Conservation (phyloP, 805 yeast species). For the Candida insectorum region DNA sequence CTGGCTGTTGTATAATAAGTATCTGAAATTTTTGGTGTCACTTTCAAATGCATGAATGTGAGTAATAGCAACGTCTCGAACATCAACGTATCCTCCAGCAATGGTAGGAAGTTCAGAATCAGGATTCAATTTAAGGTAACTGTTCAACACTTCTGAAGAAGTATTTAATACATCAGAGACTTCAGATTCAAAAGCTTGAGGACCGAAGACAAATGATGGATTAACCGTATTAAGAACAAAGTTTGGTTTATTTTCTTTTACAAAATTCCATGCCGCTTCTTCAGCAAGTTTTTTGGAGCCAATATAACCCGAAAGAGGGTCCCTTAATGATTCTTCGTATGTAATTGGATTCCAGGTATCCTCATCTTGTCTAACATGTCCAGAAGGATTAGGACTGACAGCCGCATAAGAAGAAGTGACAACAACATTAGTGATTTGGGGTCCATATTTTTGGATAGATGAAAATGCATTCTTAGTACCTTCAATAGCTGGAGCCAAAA, state of each 20-base stretch:
- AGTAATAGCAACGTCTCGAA: slow-evolving; percentile 46
- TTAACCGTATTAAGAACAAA: slow-evolving; percentile 47
- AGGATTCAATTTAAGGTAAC: too few species aligned
- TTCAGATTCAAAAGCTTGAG: slow-evolving; percentile 39
- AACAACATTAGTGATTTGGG: slow-evolving; percentile 40
- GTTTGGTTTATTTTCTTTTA: slow-evolving; percentile 22
- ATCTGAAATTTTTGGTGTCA: slow-evolving; percentile 27
- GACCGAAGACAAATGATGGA: slow-evolving; percentile 59
- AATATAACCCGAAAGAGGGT: slow-evolving; percentile 43
- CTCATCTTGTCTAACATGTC: too few species aligned
- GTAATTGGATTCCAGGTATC: slow-evolving; percentile 49
- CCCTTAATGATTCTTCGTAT: slow-evolving; percentile 43
- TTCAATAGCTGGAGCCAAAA: slow-evolving; percentile 52
- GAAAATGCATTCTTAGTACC: slow-evolving; percentile 51
- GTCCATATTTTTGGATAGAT: slow-evolving; percentile 42
- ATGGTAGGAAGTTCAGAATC: too few species aligned
- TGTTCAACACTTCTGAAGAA: slow-evolving; percentile 30
- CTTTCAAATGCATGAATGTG: slow-evolving; percentile 39
- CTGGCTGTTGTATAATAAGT: slow-evolving; percentile 15
- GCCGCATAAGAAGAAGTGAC: slow-evolving; percentile 55
- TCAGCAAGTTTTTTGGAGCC: slow-evolving; percentile 66
- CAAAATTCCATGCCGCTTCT: slow-evolving; percentile 55
- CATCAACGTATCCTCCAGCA: slow-evolving; percentile 35
- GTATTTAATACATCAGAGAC: slow-evolving; percentile 30
- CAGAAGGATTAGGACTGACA: slow-evolving; percentile 27